Conservation (phyloP, 345 rosid species). For the Alliaria petiolata region DNA sequence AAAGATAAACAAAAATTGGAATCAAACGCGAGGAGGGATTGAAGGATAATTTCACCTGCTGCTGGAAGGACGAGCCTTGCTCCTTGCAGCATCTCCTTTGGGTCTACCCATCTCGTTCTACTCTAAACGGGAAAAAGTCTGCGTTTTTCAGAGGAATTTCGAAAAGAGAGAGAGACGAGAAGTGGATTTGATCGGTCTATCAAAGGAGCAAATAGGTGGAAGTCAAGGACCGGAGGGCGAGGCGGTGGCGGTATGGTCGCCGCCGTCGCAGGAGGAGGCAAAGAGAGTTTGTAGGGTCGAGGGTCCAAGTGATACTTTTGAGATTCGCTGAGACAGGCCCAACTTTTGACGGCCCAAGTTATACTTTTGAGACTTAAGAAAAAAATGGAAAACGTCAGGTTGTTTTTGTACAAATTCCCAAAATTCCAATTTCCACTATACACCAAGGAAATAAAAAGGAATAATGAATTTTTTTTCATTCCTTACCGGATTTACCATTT, state of each 20-base stretch:
- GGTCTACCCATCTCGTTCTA: constrained; percentile 59
- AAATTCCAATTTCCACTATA: too few relatives aligned
- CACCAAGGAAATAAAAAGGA: too few relatives aligned
- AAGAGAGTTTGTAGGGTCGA: background rate
- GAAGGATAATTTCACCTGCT: constrained; percentile 53
- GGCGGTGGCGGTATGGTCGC: constrained; percentile 18
- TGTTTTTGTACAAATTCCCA: too few relatives aligned
- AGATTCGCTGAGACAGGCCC: constrained; percentile 9
- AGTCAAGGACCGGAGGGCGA: constrained; percentile 8
- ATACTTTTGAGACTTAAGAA: background rate
- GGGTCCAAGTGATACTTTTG: background rate
- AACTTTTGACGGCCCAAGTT: background rate
- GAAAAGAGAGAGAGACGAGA: background rate
- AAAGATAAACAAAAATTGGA: background rate
- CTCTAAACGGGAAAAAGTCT: background rate
- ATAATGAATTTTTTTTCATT: too few relatives aligned
- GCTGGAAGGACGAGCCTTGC: constrained; percentile 93
- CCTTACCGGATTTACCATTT: too few relatives aligned
- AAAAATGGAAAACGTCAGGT: too few relatives aligned
- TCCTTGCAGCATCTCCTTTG: constrained; percentile 75
- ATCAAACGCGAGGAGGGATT: background rate
- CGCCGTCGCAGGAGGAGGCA: constrained; percentile 23
- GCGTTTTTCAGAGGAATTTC: background rate
- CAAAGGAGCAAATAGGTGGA: background rate
- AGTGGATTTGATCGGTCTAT: constrained; percentile 5